Conservation (phyloP, 805 yeast genomes). For the Metschnikowia lachancei region DNA sequence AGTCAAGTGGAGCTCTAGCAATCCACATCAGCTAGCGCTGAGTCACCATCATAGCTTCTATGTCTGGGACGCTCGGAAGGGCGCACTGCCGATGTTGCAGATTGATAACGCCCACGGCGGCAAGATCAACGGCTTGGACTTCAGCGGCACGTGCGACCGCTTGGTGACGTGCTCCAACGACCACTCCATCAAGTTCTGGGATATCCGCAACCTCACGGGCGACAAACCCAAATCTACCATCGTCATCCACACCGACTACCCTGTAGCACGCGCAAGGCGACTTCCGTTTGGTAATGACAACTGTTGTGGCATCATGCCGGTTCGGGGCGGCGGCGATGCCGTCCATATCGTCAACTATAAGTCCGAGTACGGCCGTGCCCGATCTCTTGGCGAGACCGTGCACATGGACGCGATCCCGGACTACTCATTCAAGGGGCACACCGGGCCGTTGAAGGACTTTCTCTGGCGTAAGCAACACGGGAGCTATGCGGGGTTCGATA, state of each 20-base stretch:
- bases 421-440: constrained; percentile 73
- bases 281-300: constrained; percentile 76
- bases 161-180: constrained; percentile 87
- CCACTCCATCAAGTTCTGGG: constrained; percentile 54
- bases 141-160: constrained; percentile 57
- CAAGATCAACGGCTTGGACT: constrained; percentile 87
- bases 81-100: constrained; percentile 67
- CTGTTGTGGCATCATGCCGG: constrained; percentile 86
- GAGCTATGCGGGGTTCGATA: constrained; percentile 43
- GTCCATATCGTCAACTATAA: constrained; percentile 54
- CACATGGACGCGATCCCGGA: constrained; percentile 19
- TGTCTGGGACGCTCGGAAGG: constrained; percentile 87
- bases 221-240: constrained; percentile 42
- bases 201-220: constrained; percentile 2
- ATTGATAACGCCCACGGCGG: constrained; percentile 72
- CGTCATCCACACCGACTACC: constrained; percentile 70
- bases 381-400: constrained; percentile 27
- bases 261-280: constrained; percentile 84
- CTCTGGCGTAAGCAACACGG: constrained; percentile 67
- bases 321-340: constrained; percentile 76
- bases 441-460: constrained; percentile 82
- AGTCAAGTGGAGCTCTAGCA: constrained; percentile 85
- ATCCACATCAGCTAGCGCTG: constrained; percentile 76
- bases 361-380: constrained; percentile 29
- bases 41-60: constrained; percentile 79